Evolutionary conservation across 139 green algal species (phyloP), one percentile per base, ranked within the genome.

Genomic region (Asterochloris sp.): DNA sequence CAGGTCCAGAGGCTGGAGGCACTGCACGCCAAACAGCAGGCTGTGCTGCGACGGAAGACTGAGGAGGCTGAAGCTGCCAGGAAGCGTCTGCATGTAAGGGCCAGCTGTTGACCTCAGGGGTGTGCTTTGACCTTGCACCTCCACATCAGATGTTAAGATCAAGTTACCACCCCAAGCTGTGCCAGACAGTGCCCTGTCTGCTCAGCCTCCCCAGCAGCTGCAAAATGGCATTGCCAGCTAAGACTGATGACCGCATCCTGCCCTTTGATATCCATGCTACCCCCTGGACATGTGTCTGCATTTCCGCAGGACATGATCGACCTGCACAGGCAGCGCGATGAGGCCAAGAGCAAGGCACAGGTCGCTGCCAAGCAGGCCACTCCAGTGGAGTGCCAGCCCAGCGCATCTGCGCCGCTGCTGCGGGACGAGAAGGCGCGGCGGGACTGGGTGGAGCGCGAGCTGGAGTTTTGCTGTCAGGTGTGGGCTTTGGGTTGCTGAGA

Each of bases 31-130:
- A 95, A 94, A 90, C 94, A 98, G 87, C 88, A 93, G 81, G 92
- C 91, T 14, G 95, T 98, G 80, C 85, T 98, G 73, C 91, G 95
- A 74, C 90, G 95, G 69, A 98, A 98, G 91, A 97, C 92, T 60
- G 90, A 97, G 79, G 95, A 98, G 74, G 94, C 93, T 13, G 95
- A 93, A 60, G 92, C 90, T 11, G 94, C 94, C 0, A 88, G 89
- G 38, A 92, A 92, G 83, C 89, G 91, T 71, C 86, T 96, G 13
- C 89, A 95, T 76, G 84, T 89, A 77, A 69, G 17, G 24, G 13
- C 13, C 11, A 9, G 11, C 29, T 1, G 28, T 12, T 62, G 28
- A 78, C 16, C n/a, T 19, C 19, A n/a, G 47, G 11, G 11, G 21
- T 21, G 27, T 29, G 19, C 28, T 29, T 14, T 19, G 11, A 28